Base-by-base conservation (phyloP, 768 basidiomycete genomes). In the Suillus variegatus region DNA sequence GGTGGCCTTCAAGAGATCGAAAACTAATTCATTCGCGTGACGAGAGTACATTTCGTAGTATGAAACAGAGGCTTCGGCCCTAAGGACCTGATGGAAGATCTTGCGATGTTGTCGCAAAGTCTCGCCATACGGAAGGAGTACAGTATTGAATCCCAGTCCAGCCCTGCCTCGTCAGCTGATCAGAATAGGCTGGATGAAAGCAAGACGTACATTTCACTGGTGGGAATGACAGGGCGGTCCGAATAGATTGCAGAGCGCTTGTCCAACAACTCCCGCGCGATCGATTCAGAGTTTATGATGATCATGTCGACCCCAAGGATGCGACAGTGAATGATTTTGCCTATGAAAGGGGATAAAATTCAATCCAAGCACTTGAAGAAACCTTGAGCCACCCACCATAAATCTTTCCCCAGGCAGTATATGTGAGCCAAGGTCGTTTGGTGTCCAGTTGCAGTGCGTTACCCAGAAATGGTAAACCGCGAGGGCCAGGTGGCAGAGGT, bases 91-190 rank as follows among this genome's bases (percentile, higher is more conserved):
- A 38, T 71, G 67, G 8, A 66, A 63, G 8, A 75, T 63, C 25
- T 65, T 71, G 18, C 67, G 64, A 35, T 74, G 71, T 52, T 44
- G 25, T 20, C 60, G 67, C 68, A 66, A 73, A 32, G 57, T 56
- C 5, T 71, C 67, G 9, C 72, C 71, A 25, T 69, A 74, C 16
- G 68, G 63, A 28, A 71, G 44, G 55, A 74, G 68, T 0, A 62
- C 71, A 28, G 74, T 73, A 60, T 66, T 74, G 35, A 71, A 75
- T 22, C 66, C 69, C 57, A 73, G 35, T 36, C 73, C 72, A 46
- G 74, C 68, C 8, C 74, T 75, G 40, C 14, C 43, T 32, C 36
- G 64, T 35, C 44, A 38, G 2, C 13, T 25, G 12, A 38, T 28
- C 40, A 28, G 16, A 40, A 14, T 14, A 28, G 38, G 10, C 12